Base-by-base conservation (phyloP, 495 filamentous ascomycete genomes). In the Penicillium pancosmium region DNA sequence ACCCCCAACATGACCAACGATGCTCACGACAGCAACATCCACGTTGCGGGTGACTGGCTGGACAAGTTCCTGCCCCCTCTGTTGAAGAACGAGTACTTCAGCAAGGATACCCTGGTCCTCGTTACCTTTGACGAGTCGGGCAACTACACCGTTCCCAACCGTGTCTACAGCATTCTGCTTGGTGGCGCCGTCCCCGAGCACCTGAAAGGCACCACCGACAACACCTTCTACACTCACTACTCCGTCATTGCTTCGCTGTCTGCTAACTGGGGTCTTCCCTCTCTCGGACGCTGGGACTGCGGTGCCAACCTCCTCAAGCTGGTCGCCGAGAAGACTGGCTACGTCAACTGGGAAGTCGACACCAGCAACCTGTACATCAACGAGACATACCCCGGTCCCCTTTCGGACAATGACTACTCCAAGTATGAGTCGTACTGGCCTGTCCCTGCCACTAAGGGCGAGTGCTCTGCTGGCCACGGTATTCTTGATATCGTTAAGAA, bases 1-100 rank as follows among this genome's bases (percentile, higher is more conserved):
- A 91, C 88, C 15, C 89, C 89, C 13, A 91, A 91, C 76, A 90
- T 91, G 88, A 79, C 84, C 59, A 85, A 88, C 59, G 86, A 89
- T 66, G 89, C 82, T 23, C 88, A 92, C 63, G 88, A 92, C 68
- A 85, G 82, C 51, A 76, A 80, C 68, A 79, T 91, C 54, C 84
- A 81, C 33, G 77, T 83, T 54, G 84, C 85, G 5, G 84, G 82
- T 4, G 62, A 65, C 5, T 91, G 84, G 84, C 73, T 83, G 4
- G 76, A 77, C 18, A 66, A 55, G 34, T 90, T 88, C 76, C 65
- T 92, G 1, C 69, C 80, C 27, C 83, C 86, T 0, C 81, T 91
- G 40, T 78, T 91, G 25, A 68, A 77, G 11, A 82, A 90, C 72
- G 62, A 76, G 33, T 83, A 86, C 65, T 90, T 91, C 70, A 86